Evolutionary conservation across 2,329 filamentous ascomycete species (phyloP).

Genomic region (Pseudodiploospora longispora): DNA sequence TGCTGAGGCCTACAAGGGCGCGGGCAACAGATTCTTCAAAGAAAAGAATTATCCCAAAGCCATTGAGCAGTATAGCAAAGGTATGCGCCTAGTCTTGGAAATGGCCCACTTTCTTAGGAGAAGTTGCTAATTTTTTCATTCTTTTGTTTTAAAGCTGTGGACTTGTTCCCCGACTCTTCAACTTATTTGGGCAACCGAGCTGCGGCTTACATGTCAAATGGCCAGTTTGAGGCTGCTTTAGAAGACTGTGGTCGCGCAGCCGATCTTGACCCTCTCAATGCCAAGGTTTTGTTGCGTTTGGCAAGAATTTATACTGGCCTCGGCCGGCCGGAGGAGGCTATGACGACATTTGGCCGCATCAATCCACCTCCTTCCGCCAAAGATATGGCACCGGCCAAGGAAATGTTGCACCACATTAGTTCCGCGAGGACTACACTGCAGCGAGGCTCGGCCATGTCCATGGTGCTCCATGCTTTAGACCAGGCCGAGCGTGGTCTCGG

Average conservation of each 20-base stretch:
- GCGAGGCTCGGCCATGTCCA: slow-evolving; percentile 72
- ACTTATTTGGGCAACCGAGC: slow-evolving; percentile 94
- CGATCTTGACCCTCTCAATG: slow-evolving; percentile 74
- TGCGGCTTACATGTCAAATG: slow-evolving; percentile 85
- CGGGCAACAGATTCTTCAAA: slow-evolving; percentile 96
- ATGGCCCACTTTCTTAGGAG: not conserved
- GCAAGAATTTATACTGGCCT: slow-evolving; percentile 85
- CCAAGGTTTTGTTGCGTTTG: slow-evolving; percentile 81
- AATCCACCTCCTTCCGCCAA: slow-evolving; percentile 73
- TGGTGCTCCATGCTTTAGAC: slow-evolving; percentile 87
- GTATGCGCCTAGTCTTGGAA: slow-evolving; percentile 38
- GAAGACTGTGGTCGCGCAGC: slow-evolving; percentile 80
- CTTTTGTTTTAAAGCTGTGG: slow-evolving; percentile 57
- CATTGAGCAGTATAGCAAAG: slow-evolving; percentile 90
- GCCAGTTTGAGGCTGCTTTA: slow-evolving; percentile 68
- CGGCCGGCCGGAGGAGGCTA: slow-evolving; percentile 78
- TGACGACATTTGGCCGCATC: slow-evolving; percentile 74
- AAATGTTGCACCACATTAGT: slow-evolving; percentile 75
- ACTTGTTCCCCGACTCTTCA: slow-evolving; percentile 73
- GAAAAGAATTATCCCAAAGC: slow-evolving; percentile 82
- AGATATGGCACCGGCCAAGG: slow-evolving; percentile 73
- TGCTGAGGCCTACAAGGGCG: slow-evolving; percentile 83
- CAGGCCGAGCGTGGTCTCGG: slow-evolving; percentile 80
- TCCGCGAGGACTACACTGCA: slow-evolving; percentile 72
- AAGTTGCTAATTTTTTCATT: not conserved